These are phyloP conservation scores for Clavispora vitiphila DNA, from an alignment of 805 yeast genomes.

Conservation along the genomic window DNA sequence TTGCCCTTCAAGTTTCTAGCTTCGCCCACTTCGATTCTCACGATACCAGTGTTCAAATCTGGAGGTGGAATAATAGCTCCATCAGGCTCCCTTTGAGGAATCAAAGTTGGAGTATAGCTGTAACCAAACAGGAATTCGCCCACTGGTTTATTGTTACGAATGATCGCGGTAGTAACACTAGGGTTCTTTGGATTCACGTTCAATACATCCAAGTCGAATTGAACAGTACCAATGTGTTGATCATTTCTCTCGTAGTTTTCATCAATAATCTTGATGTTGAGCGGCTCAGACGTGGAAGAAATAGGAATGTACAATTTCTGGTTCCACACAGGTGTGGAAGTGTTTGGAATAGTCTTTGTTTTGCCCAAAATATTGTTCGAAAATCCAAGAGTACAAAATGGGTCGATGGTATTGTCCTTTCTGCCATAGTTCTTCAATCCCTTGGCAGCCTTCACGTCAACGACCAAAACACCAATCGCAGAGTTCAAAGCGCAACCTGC, in stretches of 20 bases:
- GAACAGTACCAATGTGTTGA: conserved; percentile 70
- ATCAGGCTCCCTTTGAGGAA: conserved; percentile 59
- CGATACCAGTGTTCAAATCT: conserved; percentile 90
- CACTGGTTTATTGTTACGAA: conserved; percentile 78
- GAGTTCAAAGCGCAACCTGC: conserved; percentile 77
- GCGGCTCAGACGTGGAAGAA: conserved; percentile 74
- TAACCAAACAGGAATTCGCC: conserved; percentile 72
- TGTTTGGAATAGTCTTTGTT: conserved; percentile 64
- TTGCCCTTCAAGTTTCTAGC: conserved; percentile 49
- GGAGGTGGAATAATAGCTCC: conserved; percentile 85
- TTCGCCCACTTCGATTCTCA: conserved; percentile 59
- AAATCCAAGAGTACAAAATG: conserved; percentile 74
- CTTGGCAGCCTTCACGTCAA: conserved; percentile 63
- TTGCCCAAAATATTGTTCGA: conserved; percentile 55
- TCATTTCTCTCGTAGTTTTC: conserved; percentile 74
- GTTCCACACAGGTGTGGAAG: conserved; percentile 76
- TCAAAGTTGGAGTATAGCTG: conserved; percentile 70
- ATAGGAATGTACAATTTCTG: conserved; percentile 71
- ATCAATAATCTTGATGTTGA: conserved; percentile 67
- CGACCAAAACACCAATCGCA: conserved; percentile 79
- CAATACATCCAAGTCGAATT: conserved; percentile 66
- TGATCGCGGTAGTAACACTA: conserved; percentile 49
- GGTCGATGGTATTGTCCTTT: conserved; percentile 79
- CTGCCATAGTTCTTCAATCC: conserved; percentile 66
- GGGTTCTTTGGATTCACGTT: conserved; percentile 48